Base-by-base conservation (phyloP, 2,329 filamentous ascomycete species). In the Fusarium humuli region DNA sequence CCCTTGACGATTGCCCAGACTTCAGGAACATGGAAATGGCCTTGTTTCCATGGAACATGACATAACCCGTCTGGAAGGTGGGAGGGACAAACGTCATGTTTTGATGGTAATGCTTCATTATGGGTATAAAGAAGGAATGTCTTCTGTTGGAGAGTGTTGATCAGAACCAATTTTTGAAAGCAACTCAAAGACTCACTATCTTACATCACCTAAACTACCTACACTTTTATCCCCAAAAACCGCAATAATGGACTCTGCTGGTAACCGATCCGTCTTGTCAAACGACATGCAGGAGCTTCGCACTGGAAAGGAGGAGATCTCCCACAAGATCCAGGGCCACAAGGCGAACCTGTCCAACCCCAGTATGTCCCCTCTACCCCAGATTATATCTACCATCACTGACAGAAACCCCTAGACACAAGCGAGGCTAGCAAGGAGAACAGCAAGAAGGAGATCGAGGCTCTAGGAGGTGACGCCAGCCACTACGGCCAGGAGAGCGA, bases 331-430 rank as follows among this genome's bases (percentile, higher is more conserved):
- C 57, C 72, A 71, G 68, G 83, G 83, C 16, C 82, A 84, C 74
- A 84, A 84, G 75, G 83, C 83, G 4, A 85, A 85, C 65, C 67
- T 85, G 20, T 78, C 79, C 59, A 85, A 85, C 64, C 82, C 83
- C 12, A 84, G 83, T 84, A 75, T 14, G 66, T 16, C 1, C 4
- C 23, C 4, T 18, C 8, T 32, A 23, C 13, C 16, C 13, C n/a
- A 12, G 18, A 4, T 4, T 10, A 6, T 11, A 29, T 7, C 7
- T 11, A 10, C 6, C 11, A 9, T 41, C 3, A 27, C 52, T 71
- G 23, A 70, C 40, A 18, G 16, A 14, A 13, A 16, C 6, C n/a
- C 18, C 13, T 22, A 83, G 82, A 83, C 69, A 83, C 82, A 6
- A 83, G 81, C 70, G 78, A 82, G 37, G 75, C 75, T 57, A 84